Percentiles rank a stretch among this genome's conserved stretches.
Conservation (phyloP, 2,329 filamentous ascomycete genomes). For the Venturiaceae sp. region DNA sequence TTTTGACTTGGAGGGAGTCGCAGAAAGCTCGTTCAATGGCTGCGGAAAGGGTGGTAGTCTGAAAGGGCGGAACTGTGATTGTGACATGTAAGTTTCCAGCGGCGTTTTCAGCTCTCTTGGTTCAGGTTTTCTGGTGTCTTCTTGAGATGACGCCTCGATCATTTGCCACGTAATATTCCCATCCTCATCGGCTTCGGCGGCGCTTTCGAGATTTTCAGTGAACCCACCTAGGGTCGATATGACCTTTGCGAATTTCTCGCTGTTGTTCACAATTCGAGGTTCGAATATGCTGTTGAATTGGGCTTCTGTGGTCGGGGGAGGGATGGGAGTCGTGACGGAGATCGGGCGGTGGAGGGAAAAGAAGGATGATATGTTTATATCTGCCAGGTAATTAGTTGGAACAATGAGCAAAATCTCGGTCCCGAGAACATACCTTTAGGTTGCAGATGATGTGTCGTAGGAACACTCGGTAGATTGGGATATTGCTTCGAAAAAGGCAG, state of each 20-base stretch:
- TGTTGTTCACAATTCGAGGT: conserved; percentile 34
- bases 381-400: conserved; percentile 34
- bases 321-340: conserved; percentile 70
- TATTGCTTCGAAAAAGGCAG: conserved; percentile 6
- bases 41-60: conserved; percentile 72
- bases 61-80: conserved; percentile 62
- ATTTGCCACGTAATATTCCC: background rate
- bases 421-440: conserved; percentile 45
- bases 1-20: conserved; percentile 7
- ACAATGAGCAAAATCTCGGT: conserved; percentile 1
- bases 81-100: no score
- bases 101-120: conserved; percentile 53
- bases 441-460: conserved; percentile 63
- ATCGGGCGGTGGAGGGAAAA: conserved; percentile 95
- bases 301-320: conserved; percentile 59
- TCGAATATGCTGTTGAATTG: conserved; percentile 81
- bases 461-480: conserved; percentile 55
- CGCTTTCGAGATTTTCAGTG: conserved; percentile 26
- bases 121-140: conserved; percentile 41
- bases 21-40: conserved; percentile 33
- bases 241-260: conserved; percentile 42
- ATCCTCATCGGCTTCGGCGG: conserved; percentile 3
- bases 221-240: conserved; percentile 35
- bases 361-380: conserved; percentile 81
- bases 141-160: background rate